These are phyloP conservation scores for Brassica incana DNA, from an alignment of 345 rosid species.

Conservation along the genomic window DNA sequence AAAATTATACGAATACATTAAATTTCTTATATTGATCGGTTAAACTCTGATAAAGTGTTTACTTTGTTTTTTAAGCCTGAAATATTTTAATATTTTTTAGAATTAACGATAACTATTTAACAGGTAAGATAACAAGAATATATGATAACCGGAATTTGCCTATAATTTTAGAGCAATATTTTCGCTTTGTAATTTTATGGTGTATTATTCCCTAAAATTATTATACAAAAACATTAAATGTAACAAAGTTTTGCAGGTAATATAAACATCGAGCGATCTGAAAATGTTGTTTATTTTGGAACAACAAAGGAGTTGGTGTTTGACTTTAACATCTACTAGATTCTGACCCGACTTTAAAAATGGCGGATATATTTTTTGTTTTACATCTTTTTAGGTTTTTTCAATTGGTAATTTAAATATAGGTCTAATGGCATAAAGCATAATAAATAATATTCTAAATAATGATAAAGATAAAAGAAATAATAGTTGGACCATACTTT, in stretches of 20 bases:
- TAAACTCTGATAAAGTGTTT: background rate
- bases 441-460: no score
- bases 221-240: background rate
- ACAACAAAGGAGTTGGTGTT: constrained; percentile 14
- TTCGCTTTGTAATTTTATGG: background rate
- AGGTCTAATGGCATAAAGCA: no score
- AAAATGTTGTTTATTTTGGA: constrained; percentile 14
- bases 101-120: background rate
- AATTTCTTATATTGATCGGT: background rate
- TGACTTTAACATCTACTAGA: constrained; percentile 40
- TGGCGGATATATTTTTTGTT: no score
- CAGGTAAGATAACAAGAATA: background rate
- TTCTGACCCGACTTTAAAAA: no score
- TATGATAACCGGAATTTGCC: background rate
- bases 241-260: constrained; percentile 6
- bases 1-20: background rate
- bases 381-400: no score
- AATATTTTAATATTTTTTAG: background rate
- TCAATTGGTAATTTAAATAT: no score
- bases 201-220: background rate
- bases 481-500: no score
- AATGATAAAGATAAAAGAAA: no score
- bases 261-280: background rate
- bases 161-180: background rate
- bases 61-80: background rate